Percentiles rank a stretch among this genome's conserved stretches.
Conservation (phyloP, 2,329 filamentous ascomycete genomes). For the Clonostachys rosea region DNA sequence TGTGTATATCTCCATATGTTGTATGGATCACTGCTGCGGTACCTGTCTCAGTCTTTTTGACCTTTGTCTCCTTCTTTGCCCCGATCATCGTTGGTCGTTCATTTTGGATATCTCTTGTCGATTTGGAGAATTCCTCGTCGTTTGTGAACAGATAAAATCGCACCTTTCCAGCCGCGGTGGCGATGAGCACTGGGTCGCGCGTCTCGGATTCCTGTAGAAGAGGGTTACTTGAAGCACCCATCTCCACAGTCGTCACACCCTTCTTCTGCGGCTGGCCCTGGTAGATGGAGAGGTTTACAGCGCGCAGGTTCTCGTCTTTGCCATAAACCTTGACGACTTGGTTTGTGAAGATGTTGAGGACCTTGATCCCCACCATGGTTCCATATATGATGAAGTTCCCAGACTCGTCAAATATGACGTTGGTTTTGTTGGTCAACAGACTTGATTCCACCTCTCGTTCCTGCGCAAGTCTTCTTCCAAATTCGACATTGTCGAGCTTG, state of each 20-base stretch:
- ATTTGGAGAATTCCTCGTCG: slow-evolving; percentile 76
- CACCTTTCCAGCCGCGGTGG: slow-evolving; percentile 79
- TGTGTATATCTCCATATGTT: slow-evolving; percentile 86
- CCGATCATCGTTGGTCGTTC: slow-evolving; percentile 75
- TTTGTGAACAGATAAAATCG: slow-evolving; percentile 99
- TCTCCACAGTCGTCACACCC: slow-evolving; percentile 86
- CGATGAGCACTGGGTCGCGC: slow-evolving; percentile 82
- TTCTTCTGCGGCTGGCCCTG: slow-evolving; percentile 96
- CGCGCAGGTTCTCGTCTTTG: slow-evolving; percentile 81
- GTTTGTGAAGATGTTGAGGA: slow-evolving; percentile 94
- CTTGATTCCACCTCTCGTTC: slow-evolving; percentile 81
- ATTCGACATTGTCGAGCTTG: slow-evolving; percentile 85
- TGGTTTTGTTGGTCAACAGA: slow-evolving; percentile 64
- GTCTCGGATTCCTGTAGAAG: slow-evolving; percentile 87
- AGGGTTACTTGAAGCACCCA: slow-evolving; percentile 94
- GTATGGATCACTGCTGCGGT: slow-evolving; percentile 85
- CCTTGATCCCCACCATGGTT: slow-evolving; percentile 87
- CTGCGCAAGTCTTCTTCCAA: slow-evolving; percentile 79
- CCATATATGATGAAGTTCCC: slow-evolving; percentile 94
- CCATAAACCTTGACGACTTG: slow-evolving; percentile 86
- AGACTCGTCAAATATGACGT: slow-evolving; percentile 93
- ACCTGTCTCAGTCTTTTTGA: slow-evolving; percentile 66
- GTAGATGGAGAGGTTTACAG: slow-evolving; percentile 80
- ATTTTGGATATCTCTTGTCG: slow-evolving; percentile 87
- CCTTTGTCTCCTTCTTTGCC: slow-evolving; percentile 44